Evolutionary conservation across 306 rosid species (phyloP), one percentile per base, ranked within the genome.

Genomic region (Castanea crenata): DNA sequence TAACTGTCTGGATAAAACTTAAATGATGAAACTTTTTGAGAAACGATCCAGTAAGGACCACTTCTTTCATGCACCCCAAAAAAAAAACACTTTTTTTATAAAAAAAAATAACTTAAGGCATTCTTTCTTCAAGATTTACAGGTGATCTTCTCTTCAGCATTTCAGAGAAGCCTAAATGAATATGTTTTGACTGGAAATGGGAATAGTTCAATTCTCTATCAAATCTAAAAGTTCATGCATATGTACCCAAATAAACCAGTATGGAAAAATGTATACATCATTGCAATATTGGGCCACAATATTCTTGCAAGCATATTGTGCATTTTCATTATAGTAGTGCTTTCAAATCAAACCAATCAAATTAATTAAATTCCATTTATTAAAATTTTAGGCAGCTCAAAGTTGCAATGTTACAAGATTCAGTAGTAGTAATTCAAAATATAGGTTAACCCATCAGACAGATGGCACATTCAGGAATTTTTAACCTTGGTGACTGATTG

Each of bases 101-200:
- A 23, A 23, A 11, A 11, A 0, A 10, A 49, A 13, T 49, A 49
- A 49, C 54, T 49, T 16, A 20, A 11, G 57, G 20, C 5, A 3
- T 65, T 65, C 71, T 49, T 49, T 65, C 44, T 65, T 44, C 71
- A 15, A 32, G 35, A 65, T 63, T 27, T 63, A 27, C 18, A 31
- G 44, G 69, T 63, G 19, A 29, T 20, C 15, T 12, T 63, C 69
- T 63, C 69, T 63, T 63, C 41, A 63, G 20, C 23, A 29, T 38
- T 75, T 23, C 9, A 56, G 8, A 5, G 61, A 55, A 71, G 69
- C 51, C 25, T 31, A 64, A 55, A 75, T 71, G 70, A 74, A 80
- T 23, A 19, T 29, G 54, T 82, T 72, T 64, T 57, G 38, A 69
- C 6, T 65, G 63, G 70, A 51, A 74, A 55, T 70, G 57, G 62